Evolutionary conservation across 176 grass and related monocot genomes (phyloP), one percentile per base, ranked within the genome.

Genomic region (Microstegium vimineum): DNA sequence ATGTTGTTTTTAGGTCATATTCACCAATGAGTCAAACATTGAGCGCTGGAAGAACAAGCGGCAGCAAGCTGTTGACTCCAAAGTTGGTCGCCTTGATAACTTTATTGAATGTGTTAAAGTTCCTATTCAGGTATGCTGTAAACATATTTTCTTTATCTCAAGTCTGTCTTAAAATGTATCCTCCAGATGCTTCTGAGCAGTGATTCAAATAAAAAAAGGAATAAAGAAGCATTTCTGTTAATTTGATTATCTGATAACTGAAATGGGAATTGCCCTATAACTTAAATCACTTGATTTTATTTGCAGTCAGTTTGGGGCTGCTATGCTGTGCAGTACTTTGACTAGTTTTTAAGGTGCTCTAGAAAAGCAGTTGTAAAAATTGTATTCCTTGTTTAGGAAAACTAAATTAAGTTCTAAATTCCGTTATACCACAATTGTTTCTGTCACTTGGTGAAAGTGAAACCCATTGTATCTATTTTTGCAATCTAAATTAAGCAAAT

Each of bases 11-110:
- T 82, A 98, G 92, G 95, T 95, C 81, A 98, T 98, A 43, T 98
- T 95, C 82, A 98, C 95, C 56, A 98, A 93, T 73, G 95, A 93
- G 82, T 83, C 92, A 63, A 93, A 98, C 57, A 98, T 98, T 77
- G 90, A 98, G 33, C 89, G 86, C 66, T 93, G 90, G 90, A 98
- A 95, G 62, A 95, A 98, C 75, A 98, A 93, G 76, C 83, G 92
- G 64, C 95, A 93, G 57, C 71, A 65, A 81, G 95, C 92, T 66
- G 89, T 98, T 70, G 87, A 98, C 75, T 98, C 95, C n/a, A 98
- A 98, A 95, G 87, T 95, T 86, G 92, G 92, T 15, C 84, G 92
- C 17, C 90, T 98, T 78, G 86, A 98, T 33, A 91, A 94, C 31
- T 98, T 98, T 75, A 87, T 98, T 22, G 85, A 93, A 37, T 23